Base-by-base conservation (phyloP, 1,284 basidiomycete genomes). In the Ustilago shanxiensis region DNA sequence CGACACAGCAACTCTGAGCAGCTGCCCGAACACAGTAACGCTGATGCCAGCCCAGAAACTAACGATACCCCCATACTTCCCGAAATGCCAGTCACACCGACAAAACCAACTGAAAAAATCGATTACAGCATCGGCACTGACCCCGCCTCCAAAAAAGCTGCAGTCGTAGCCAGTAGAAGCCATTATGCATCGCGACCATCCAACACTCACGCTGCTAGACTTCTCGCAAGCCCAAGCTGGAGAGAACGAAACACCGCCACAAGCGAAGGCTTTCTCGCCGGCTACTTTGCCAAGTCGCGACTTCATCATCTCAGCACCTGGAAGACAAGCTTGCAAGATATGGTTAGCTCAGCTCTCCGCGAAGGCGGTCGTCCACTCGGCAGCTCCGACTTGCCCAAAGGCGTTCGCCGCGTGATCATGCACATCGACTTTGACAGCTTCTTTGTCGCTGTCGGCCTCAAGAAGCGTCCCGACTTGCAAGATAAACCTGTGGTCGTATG, bases 231-330 rank as follows among this genome's bases (percentile, higher is more conserved):
- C 26, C 81, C 76, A 1, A 79, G 78, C 49, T 99, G 96, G 95
- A 90, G 94, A 22, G 90, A 90, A 24, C 90, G 91, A 24, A 92
- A 98, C 85, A 99, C 96, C 0, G 93, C 95, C 3, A 90, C 91
- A 9, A 92, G 92, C 13, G 88, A 87, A 24, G 92, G 91, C 72
- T 99, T 97, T 84, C 92, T 98, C 64, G 91, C 93, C 64, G 91
- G 90, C 1, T 99, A 92, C 84, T 98, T 95, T 87, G 92, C 92
- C 85, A 93, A 97, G 84, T 95, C 93, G 3, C 90, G 96, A 10
- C 88, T 99, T 28, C 96, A 99, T 80, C 93, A 96, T 83, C 87
- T 99, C 18, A 92, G 93, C 18, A 93, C 91, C 0, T 97, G 94
- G 94, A 99, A 99, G 86, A 90, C 93, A 0, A 94, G 97, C 82